phyloP scores from a whole-genome alignment of 345 rosid genomes.

The Salix dunnii region DNA sequence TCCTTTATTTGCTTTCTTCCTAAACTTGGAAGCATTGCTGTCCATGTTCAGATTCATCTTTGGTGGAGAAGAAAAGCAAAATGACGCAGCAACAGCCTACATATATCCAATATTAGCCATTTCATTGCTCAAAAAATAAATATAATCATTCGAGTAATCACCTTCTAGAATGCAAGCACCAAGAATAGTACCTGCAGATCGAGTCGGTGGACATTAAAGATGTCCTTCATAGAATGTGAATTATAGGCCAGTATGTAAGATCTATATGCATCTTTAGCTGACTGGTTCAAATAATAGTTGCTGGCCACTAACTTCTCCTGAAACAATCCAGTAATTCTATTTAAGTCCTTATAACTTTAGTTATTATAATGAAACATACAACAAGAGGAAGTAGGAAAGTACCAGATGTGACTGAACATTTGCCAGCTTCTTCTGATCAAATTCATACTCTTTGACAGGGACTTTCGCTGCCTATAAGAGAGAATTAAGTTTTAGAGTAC shows the following conservation, averaged over 20 bases:
- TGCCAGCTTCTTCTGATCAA: conserved; percentile 68
- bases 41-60: conserved; percentile 84
- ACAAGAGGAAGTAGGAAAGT: conserved; percentile 13
- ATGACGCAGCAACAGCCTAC: conserved; percentile 88
- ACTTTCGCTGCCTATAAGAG: conserved; percentile 74
- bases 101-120: conserved; percentile 12
- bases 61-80: conserved; percentile 86
- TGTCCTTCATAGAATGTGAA: conserved; percentile 94
- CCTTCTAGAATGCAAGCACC: background rate
- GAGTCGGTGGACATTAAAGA: conserved; percentile 87
- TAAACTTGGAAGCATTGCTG: conserved; percentile 79
- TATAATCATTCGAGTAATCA: background rate
- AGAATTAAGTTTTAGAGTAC: background rate
- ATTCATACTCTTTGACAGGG: conserved; percentile 87
- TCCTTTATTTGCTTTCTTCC: conserved; percentile 58
- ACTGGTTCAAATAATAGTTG: conserved; percentile 68
- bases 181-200: conserved; percentile 67
- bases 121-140: background rate
- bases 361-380: background rate
- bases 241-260: conserved; percentile 89
- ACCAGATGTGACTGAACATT: conserved; percentile 90
- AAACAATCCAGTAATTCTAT: conserved; percentile 14
- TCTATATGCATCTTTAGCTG: conserved; percentile 93
- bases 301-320: conserved; percentile 82
- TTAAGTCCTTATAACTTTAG: background rate